A percentile compares a stretch with the other conserved stretches of the same genome.
Evolutionary conservation across 176 grass and related monocot species (phyloP).

Genomic region (sorghum (Sorghum bicolor)): Sorghum_bicolor_NCBIv3 NC_012878.2:52965001-52965500

Average conservation of each 20-base stretch:
- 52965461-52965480: neutral
- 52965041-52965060: too few species aligned
- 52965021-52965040: too few species aligned
- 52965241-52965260: neutral
- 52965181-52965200: too few species aligned
- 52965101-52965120: too few species aligned
- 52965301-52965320: neutral
- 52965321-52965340: neutral
- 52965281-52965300: neutral
- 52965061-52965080: too few species aligned
- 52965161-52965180: too few species aligned
- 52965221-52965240: too few species aligned
- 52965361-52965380: neutral
- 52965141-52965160: too few species aligned
- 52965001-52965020: too few species aligned
- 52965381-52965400: neutral
- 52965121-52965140: too few species aligned
- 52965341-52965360: neutral
- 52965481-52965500: neutral
- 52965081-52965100: too few species aligned
- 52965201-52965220: too few species aligned
- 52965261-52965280: neutral
- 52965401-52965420: neutral
- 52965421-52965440: neutral
- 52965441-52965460: neutral